Evolutionary conservation across 23 red algal species (phyloP), one percentile per base, ranked within the genome.

Genomic region (Gracilaria domingensis): DNA sequence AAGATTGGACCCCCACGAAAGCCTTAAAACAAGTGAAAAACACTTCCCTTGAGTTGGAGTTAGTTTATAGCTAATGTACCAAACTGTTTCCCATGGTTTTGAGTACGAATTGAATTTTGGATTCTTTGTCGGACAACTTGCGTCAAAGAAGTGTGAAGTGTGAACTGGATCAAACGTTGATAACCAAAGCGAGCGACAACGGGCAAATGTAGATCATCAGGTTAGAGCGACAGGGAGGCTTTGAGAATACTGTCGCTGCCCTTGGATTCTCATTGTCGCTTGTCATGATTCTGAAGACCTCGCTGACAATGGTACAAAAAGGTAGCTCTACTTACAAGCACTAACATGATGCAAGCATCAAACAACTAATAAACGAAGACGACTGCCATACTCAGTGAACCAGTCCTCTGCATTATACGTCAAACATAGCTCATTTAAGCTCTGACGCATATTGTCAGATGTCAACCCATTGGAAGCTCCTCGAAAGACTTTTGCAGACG

Each of bases 271-370:
- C 60, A 28, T 25, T 12, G 24, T 30, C 60, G 2, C 60, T 1
- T 30, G 24, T 65, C 60, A 12, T 65, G 26, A 65, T 12, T 28
- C 26, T 32, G 60, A 65, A 25, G 24, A 32, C 23, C 25, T 32
- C 26, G 60, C 30, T 25, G 24, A 28, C 21, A 65, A 25, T 32
- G 26, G 60, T 25, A 4, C 30, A 11, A 4, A 30, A 65, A 65
- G 26, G 25, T 32, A 65, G 23, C 60, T 65, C 24, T 65, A 65
- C 23, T 65, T 30, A 65, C 16, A 28, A 65, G 26, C 60, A 65
- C 60, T 65, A 65, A 65, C 60, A 58, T 58, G 60, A 26, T 30
- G 26, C 23, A 65, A 30, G 60, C 60, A 65, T 26, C 54, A 58
- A 30, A 32, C 21, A 30, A 65, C 60, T 65, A 65, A 32, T 65